These are phyloP conservation scores for Dendrocalamus latiflorus DNA, from an alignment of 202 grass and related monocot species.

Conservation along the genomic window DNA sequence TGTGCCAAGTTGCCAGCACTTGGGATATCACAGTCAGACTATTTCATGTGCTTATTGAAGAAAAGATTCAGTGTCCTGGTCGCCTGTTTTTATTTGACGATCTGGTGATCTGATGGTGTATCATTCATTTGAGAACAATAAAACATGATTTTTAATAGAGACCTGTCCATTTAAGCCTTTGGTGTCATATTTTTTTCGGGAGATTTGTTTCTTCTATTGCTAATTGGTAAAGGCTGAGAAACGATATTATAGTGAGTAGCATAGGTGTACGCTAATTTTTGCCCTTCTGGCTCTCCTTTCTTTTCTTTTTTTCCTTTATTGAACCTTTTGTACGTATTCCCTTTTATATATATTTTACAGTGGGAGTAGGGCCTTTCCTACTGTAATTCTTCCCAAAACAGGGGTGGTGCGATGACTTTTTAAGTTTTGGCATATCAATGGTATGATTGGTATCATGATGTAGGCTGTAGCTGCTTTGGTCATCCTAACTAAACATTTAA, in stretches of 20 bases:
- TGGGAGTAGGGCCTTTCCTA: background rate
- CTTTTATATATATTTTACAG: background rate
- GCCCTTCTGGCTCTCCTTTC: too few species aligned
- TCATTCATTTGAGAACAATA: background rate
- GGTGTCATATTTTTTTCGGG: background rate
- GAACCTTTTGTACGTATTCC: background rate
- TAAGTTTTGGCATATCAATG: too few species aligned
- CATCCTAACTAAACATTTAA: conserved; percentile 6
- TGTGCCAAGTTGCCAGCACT: background rate
- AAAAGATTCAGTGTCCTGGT: background rate
- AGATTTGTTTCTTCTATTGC: background rate
- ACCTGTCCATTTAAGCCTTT: background rate
- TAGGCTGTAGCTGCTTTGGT: background rate
- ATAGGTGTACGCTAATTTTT: too few species aligned
- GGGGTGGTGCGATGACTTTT: too few species aligned
- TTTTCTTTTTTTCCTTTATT: background rate
- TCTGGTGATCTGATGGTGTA: background rate
- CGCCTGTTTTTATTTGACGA: background rate
- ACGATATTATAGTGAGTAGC: background rate
- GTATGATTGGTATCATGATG: background rate
- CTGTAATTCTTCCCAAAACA: too few species aligned
- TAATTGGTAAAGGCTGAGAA: background rate
- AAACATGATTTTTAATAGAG: background rate
- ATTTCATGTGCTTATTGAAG: background rate
- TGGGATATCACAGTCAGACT: background rate